Evolutionary conservation across 1,284 basidiomycete genomes (phyloP), one percentile per base, ranked within the genome.

Genomic region (Pseudozyma tsukubaensis): DNA sequence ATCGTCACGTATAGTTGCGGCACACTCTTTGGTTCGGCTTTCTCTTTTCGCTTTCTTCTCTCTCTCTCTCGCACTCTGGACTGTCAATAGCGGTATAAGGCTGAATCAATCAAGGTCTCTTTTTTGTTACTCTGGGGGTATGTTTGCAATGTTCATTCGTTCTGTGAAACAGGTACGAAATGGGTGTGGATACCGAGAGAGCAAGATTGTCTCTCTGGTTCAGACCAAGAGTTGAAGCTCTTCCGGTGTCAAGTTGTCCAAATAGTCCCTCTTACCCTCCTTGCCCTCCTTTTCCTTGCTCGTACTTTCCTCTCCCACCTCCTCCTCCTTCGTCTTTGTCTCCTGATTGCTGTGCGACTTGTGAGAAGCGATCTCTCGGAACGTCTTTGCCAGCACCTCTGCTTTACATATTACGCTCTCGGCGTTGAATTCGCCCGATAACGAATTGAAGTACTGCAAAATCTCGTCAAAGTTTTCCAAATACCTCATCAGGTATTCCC

Each of bases 401-500:
- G 76, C 73, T 32, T 73, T 73, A 9, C 54, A 53, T 37, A 80
- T 40, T 1, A 75, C 62, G 16, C 49, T 19, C 14, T 69, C 40
- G 2, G 51, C 76, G 13, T 75, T 52, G 36, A 80, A 67, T 4
- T 78, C 72, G n/a, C 59, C 57, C 0, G 71, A 59, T 18, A 80
- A 63, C 21, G 60, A 63, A 48, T 80, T 77, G 19, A 78, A 64
- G 52, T 74, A 80, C 61, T 81, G 76, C 3, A 84, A 59, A 19
- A 84, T 77, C 65, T 86, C 86, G 73, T 86, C 86, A 57, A 86
- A 88, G 88, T 97, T 93, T 37, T 92, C 90, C 4, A 99, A 89
- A 85, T 99, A 98, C 13, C 95, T 89, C 47, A 98, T 86, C 57
- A 99, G 92, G 82, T 97, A 92, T 79, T 97, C 94, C 39, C 95